Base-by-base conservation (phyloP, 176 grass and related monocot species). In the Triticum urartu region DNA sequence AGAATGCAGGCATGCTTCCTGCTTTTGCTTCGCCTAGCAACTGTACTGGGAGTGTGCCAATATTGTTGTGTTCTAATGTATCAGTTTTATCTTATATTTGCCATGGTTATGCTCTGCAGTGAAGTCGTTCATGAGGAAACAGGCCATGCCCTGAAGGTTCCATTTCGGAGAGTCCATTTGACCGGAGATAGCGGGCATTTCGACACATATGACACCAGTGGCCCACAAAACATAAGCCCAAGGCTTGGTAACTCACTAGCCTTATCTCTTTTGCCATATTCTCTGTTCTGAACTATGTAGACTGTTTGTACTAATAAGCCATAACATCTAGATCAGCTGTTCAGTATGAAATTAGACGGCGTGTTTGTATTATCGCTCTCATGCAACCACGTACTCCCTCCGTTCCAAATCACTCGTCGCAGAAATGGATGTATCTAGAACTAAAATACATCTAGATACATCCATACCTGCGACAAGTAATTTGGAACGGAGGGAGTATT, bases 171-270 rank as follows among this genome's bases (percentile, higher is more conserved):
- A 30, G 63, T 98, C 65, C 97, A 98, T 92, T 80, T 98, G 73
- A 90, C 92, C 33, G 92, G 91, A 77, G 94, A 98, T 75, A 71
- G 92, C 47, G 75, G 88, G 77, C 83, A 92, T 63, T 98, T 95
- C 25, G 97, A 98, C 83, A 92, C 93, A 75, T 95, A 98, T 81
- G 97, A 98, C 90, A 98, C 96, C 64, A 94, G 96, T 33, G 96
- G 93, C 5, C 96, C 93, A 75, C 96, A 95, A 86, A 95, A 98
- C 77, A 90, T 95, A 86, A 98, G 77, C 75, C 96, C 96, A 58
- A 85, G 62, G 48, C 47, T 73, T 45, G 93, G 96, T 95, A 85
- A 88, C 72, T 87, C 75, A 79, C 17, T 85, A 75, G 11, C n/a
- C 77, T 82, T 56, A 72, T 86, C 35, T 56, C n/a, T 26, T 8